Percentiles rank a stretch among this genome's conserved stretches.
phyloP scores from a whole-genome alignment of 345 rosid genomes.

The Garcia nutans region DNA sequence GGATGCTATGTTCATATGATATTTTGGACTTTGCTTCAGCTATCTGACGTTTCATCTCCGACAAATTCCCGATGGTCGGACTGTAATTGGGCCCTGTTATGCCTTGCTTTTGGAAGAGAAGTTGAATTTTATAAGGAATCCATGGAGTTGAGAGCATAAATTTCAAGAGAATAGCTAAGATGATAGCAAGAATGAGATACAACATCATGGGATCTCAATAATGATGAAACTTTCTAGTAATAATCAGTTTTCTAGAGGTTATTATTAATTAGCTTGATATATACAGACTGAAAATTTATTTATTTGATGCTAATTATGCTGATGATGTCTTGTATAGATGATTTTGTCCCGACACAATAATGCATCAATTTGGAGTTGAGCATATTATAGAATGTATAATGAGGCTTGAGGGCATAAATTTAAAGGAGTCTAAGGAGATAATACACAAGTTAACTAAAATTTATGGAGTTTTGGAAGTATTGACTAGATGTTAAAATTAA shows the following conservation, averaged over 20 bases:
- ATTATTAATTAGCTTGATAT: no score
- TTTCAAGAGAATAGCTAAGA: conserved; percentile 21
- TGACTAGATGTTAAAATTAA: no score
- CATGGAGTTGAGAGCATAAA: conserved; percentile 37
- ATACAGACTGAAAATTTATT: no score
- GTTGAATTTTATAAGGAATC: conserved; percentile 55
- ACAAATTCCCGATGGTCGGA: conserved; percentile 51
- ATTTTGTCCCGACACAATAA: no score
- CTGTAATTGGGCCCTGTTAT: conserved; percentile 56
- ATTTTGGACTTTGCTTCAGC: conserved; percentile 41
- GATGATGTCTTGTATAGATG: no score
- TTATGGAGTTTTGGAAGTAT: no score
- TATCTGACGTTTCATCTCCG: conserved; percentile 41
- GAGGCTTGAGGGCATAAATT: no score
- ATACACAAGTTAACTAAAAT: no score
- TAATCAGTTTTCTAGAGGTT: neutral
- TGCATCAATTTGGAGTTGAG: no score
- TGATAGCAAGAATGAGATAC: no score
- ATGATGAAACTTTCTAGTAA: neutral
- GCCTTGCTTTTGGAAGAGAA: conserved; percentile 44
- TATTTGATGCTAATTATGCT: neutral
- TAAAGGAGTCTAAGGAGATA: no score
- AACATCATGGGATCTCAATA: neutral
- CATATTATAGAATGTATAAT: no score
- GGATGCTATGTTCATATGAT: conserved; percentile 33